These are phyloP conservation scores for Lactuca saligna DNA, from an alignment of 129 eudicot species.

Conservation along the genomic window DNA sequence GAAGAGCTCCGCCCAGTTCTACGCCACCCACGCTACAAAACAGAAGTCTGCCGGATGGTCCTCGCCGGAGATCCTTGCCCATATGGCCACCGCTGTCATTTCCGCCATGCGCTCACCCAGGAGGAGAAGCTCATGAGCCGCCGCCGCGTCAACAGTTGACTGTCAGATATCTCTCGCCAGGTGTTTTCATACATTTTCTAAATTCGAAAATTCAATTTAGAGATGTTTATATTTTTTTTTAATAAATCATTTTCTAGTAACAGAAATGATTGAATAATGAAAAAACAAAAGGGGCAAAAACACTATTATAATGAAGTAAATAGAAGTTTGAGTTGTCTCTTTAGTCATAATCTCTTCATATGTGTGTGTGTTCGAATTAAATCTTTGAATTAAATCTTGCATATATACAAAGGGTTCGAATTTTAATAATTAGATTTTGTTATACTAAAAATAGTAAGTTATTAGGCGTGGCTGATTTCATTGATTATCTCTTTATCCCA, in stretches of 20 bases:
- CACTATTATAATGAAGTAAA: slow-evolving; percentile 24
- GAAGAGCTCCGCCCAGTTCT: slow-evolving; percentile 83
- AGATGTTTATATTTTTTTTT: slow-evolving; percentile 34
- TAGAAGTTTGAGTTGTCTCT: slow-evolving; percentile 24
- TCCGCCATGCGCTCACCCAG: slow-evolving; percentile 80
- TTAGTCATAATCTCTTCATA: slow-evolving; percentile 27
- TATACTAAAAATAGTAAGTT: slow-evolving; percentile 11
- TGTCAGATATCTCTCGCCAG: slow-evolving; percentile 16
- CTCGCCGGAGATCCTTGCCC: slow-evolving; percentile 78
- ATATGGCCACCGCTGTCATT: slow-evolving; percentile 95
- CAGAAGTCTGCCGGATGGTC: slow-evolving; percentile 94
- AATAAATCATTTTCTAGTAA: slow-evolving; percentile 34
- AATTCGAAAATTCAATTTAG: slow-evolving; percentile 21
- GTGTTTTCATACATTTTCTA: slow-evolving; percentile 18
- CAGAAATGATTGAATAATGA: slow-evolving; percentile 10
- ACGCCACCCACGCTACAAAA: slow-evolving; percentile 98
- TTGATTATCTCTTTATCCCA: not conserved
- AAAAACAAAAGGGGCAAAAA: slow-evolving; percentile 2
- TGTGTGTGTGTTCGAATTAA: not conserved
- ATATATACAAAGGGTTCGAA: slow-evolving; percentile 15
- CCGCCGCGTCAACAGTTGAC: slow-evolving; percentile 25
- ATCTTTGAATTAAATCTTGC: not conserved
- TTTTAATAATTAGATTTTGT: slow-evolving; percentile 23
- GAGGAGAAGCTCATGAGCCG: slow-evolving; percentile 57
- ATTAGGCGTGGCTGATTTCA: slow-evolving; percentile 6